Evolutionary conservation across 2,329 filamentous ascomycete genomes (phyloP).

Genomic region (Cyclaneusma minus): DNA sequence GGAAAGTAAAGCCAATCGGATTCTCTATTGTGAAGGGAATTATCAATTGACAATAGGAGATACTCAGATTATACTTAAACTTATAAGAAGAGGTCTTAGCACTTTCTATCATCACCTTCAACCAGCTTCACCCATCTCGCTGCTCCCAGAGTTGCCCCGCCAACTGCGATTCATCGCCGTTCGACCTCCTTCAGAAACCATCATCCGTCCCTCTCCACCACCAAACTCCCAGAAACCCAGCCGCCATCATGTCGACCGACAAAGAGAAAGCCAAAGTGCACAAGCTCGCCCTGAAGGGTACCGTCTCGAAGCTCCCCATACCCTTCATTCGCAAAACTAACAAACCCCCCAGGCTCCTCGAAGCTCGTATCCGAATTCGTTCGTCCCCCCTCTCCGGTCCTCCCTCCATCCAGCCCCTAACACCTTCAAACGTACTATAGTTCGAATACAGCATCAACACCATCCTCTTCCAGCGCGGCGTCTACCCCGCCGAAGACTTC

Average conservation of each 20-base stretch:
- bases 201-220: neutral
- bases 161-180: too few relatives aligned
- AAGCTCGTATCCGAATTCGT: slow-evolving; percentile 94
- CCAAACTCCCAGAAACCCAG: neutral
- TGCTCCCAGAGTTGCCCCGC: too few relatives aligned
- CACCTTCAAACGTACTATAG: slow-evolving; percentile 24
- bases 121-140: too few relatives aligned
- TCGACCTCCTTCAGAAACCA: too few relatives aligned
- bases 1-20: too few relatives aligned
- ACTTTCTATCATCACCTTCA: too few relatives aligned
- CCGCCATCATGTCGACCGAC: slow-evolving; percentile 12
- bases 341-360: slow-evolving; percentile 42
- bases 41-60: too few relatives aligned
- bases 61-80: too few relatives aligned
- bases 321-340: slow-evolving; percentile 14
- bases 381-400: slow-evolving; percentile 22
- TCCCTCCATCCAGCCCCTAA: slow-evolving; percentile 4
- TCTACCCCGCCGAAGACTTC: slow-evolving; percentile 92
- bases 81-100: too few relatives aligned
- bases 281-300: slow-evolving; percentile 80
- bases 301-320: neutral
- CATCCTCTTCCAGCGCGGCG: slow-evolving; percentile 78
- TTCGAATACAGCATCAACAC: slow-evolving; percentile 99
- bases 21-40: too few relatives aligned
- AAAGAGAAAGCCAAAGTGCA: slow-evolving; percentile 68